These are phyloP conservation scores for Carallia brachiata DNA, from an alignment of 345 rosid species.

Conservation along the genomic window DNA sequence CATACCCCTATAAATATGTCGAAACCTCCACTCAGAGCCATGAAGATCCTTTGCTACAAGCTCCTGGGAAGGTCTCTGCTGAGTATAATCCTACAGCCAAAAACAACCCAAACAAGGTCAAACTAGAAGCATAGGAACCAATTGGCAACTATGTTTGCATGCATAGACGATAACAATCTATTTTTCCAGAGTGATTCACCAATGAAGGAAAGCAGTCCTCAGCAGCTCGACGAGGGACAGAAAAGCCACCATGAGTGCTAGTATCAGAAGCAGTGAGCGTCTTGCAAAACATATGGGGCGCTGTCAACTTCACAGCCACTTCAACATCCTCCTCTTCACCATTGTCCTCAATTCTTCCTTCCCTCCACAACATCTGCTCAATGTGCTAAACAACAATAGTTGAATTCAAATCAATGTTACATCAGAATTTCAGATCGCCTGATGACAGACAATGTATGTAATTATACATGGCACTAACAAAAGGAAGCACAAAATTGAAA, in stretches of 20 bases:
- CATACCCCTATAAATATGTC: constrained; percentile 93
- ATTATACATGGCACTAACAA: neutral
- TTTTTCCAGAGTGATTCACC: constrained; percentile 42
- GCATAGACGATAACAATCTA: neutral
- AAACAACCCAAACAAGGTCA: neutral
- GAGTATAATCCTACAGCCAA: constrained; percentile 71
- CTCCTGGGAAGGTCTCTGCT: constrained; percentile 97
- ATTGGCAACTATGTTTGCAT: neutral
- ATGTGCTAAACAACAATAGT: constrained; percentile 30
- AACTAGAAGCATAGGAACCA: neutral
- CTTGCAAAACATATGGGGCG: constrained; percentile 98
- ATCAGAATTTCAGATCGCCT: neutral
- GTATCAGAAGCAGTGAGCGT: constrained; percentile 99
- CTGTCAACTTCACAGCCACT: constrained; percentile 52
- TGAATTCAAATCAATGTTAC: constrained; percentile 3
- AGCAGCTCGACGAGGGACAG: constrained; percentile 98
- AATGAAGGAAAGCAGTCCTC: constrained; percentile 99
- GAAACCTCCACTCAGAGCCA: constrained; percentile 91
- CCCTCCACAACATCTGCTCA: constrained; percentile 57
- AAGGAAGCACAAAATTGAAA: neutral
- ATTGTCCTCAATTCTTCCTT: constrained; percentile 45
- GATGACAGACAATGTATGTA: neutral
- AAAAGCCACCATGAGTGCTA: constrained; percentile 98
- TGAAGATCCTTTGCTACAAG: constrained; percentile 96
- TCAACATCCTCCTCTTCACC: constrained; percentile 72